Evolutionary conservation across 139 green algal species (phyloP).

Genomic region (Choricystis sp.): DNA sequence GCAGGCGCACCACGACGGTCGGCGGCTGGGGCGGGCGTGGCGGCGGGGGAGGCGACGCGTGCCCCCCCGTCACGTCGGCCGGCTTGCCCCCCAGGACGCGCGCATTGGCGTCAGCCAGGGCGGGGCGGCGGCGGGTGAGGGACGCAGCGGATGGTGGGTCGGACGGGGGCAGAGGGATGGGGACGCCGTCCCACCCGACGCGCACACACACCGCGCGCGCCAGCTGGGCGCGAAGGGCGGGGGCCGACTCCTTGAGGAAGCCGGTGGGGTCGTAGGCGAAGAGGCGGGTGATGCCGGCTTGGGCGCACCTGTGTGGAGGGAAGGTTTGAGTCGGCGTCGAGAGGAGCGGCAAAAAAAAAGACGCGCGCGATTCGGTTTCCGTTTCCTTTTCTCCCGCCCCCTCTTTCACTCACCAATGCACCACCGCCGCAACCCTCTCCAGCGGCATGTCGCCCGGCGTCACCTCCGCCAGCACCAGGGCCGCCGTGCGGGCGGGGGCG

Average conservation of each 20-base stretch:
- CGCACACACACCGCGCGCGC: neutral
- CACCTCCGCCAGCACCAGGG: neutral
- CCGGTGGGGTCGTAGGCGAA: neutral
- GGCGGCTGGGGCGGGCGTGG: neutral
- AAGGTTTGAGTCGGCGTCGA: neutral
- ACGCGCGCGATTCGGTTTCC: no score
- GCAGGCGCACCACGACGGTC: neutral
- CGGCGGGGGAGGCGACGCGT: no score
- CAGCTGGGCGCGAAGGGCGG: neutral
- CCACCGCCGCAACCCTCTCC: neutral
- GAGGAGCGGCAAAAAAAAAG: neutral
- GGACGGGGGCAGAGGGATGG: neutral
- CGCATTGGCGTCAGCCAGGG: neutral
- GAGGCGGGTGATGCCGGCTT: neutral
- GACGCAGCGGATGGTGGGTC: neutral
- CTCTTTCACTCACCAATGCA: neutral
- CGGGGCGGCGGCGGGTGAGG: neutral
- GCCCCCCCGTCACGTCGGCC: neutral
- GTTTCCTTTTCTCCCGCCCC: neutral
- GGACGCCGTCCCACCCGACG: neutral
- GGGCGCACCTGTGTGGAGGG: neutral
- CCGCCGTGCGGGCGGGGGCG: no score
- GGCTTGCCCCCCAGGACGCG: neutral
- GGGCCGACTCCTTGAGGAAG: neutral
- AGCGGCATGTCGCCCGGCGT: neutral